Evolutionary conservation across 2,329 filamentous ascomycete species (phyloP), one percentile per base, ranked within the genome.

Genomic region (Rhynchosporium secalis): DNA sequence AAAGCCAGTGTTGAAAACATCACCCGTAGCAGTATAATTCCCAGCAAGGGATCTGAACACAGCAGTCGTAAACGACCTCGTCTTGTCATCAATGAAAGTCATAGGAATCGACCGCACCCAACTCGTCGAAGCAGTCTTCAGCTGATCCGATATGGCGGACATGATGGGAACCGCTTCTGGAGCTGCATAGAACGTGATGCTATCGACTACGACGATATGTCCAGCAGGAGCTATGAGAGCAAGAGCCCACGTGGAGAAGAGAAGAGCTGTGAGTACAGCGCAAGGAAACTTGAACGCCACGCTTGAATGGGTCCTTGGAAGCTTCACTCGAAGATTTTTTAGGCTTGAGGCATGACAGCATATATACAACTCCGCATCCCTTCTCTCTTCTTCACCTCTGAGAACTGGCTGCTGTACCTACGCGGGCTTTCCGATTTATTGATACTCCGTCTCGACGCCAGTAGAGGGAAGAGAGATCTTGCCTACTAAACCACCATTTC

Each of bases 171-270:
- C 67, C 15, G 64, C 20, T 13, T 65, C 46, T 41, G 68, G 65
- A 54, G 70, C 65, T 54, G 69, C 65, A 65, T 73, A 75, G 56
- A 75, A 76, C n/a, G 60, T 66, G 28, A 74, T 72, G 2, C 70
- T 72, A 69, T 76, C 71, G 8, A 76, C 65, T 52, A 65, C 56
- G 10, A 70, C 33, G 13, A 65, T 66, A 6, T 62, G 62, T 13
- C 67, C 66, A 26, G 61, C 31, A 26, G 61, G 54, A n/a, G 64
- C 62, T 12, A 63, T 55, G 3, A 57, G 26, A 28, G 66, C 65
- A 47, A 29, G 47, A 2, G 49, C 52, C 43, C 7, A 56, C 7
- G 13, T 10, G 4, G 20, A 15, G 36, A 43, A 31, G n/a, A 26
- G 6, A 12, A 56, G 36, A 31, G 38, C 52, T 56, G 38, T n/a